These are phyloP conservation scores for Chlorella sp. DNA, from an alignment of 139 green algal species.

Conservation along the genomic window DNA sequence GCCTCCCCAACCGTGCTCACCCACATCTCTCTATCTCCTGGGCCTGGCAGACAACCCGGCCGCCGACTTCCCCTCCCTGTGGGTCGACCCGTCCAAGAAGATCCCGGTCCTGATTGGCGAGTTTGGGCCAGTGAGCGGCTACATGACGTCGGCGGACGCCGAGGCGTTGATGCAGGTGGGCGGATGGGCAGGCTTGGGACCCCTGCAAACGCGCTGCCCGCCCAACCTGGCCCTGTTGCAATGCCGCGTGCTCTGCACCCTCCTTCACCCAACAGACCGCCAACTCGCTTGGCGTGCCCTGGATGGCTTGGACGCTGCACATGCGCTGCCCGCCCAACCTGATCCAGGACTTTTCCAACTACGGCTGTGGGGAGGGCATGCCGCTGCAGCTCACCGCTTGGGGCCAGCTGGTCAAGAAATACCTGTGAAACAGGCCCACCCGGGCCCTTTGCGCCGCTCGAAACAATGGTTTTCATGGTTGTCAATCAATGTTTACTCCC, in stretches of 20 bases:
- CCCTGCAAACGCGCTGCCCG: too few relatives aligned
- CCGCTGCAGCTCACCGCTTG: slow-evolving; percentile 11
- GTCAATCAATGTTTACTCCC: too few relatives aligned
- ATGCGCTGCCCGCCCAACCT: slow-evolving; percentile 12
- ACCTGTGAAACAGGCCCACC: not conserved
- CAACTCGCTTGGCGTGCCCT: not conserved
- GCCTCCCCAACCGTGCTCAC: too few relatives aligned
- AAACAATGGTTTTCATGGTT: too few relatives aligned
- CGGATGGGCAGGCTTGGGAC: too few relatives aligned
- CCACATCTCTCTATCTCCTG: too few relatives aligned
- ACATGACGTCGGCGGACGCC: not conserved
- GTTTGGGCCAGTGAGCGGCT: not conserved
- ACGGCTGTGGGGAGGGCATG: slow-evolving; percentile 15
- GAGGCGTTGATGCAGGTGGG: not conserved
- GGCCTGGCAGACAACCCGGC: not conserved
- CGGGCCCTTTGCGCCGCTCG: too few relatives aligned
- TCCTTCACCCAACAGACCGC: too few relatives aligned
- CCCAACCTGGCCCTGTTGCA: too few relatives aligned
- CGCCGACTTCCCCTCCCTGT: not conserved
- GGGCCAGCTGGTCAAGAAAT: not conserved
- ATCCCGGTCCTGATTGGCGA: slow-evolving; percentile 12
- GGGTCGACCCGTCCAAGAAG: not conserved
- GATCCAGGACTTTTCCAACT: not conserved
- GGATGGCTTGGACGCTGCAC: slow-evolving; percentile 16
- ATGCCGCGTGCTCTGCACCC: too few relatives aligned